phyloP scores from a whole-genome alignment of 1,284 basidiomycete species.

The Tylopilus orsonianus region DNA sequence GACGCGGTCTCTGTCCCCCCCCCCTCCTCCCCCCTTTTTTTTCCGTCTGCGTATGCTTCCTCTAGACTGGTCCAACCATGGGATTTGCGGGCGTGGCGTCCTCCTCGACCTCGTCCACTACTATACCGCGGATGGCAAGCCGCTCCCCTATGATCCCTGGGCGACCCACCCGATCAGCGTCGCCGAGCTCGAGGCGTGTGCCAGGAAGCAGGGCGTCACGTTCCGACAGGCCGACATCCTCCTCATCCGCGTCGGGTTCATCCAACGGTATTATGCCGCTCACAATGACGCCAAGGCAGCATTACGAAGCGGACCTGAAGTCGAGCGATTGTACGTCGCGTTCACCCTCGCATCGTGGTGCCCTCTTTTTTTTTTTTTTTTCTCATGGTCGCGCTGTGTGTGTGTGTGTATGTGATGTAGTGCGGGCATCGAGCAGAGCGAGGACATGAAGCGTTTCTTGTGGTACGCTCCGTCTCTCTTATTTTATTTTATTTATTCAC shows the following conservation, averaged over 20 bases:
- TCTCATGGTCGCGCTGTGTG: not conserved
- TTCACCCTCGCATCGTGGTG: too few species aligned
- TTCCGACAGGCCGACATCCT: slow-evolving; percentile 64
- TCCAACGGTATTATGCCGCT: slow-evolving; percentile 51
- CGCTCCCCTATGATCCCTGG: slow-evolving; percentile 66
- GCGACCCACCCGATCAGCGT: slow-evolving; percentile 56
- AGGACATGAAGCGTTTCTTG: slow-evolving; percentile 71
- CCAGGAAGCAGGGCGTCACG: slow-evolving; percentile 56
- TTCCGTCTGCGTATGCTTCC: not conserved
- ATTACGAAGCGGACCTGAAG: slow-evolving; percentile 37
- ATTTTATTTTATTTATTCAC: not conserved
- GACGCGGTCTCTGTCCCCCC: too few species aligned
- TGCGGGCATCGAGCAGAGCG: slow-evolving; percentile 67
- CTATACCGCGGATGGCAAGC: slow-evolving; percentile 42
- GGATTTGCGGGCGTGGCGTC: slow-evolving; percentile 71
- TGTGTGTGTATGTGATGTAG: slow-evolving; percentile 3
- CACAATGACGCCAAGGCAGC: slow-evolving; percentile 48
- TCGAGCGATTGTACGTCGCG: slow-evolving; percentile 53
- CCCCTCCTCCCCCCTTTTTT: too few species aligned
- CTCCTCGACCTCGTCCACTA: slow-evolving; percentile 63
- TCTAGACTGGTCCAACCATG: slow-evolving; percentile 72
- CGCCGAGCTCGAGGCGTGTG: slow-evolving; percentile 59
- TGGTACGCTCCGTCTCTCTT: slow-evolving; percentile 43
- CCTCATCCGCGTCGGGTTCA: slow-evolving; percentile 66
- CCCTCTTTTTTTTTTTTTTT: not conserved